Conservation (phyloP, 371 early-diverging fungal genomes). For the Mucor piriformis region DNA sequence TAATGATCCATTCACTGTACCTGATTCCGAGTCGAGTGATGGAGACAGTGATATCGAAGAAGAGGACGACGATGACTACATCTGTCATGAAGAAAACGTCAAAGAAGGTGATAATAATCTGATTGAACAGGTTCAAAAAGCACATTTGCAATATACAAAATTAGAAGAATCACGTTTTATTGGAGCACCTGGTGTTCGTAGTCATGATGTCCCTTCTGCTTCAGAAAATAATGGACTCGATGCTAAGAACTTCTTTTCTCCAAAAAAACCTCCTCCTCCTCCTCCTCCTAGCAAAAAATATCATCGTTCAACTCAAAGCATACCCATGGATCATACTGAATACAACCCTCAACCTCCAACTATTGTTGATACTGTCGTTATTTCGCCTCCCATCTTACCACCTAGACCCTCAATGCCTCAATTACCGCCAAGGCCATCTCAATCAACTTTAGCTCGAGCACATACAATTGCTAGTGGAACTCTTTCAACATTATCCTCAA, state of each 20-base stretch:
- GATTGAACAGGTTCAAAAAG: slow-evolving; percentile 28
- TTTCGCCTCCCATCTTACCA: slow-evolving; percentile 19
- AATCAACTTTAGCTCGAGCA: slow-evolving; percentile 39
- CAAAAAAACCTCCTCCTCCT: slow-evolving; percentile 37
- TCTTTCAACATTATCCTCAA: background rate
- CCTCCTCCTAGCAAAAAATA: slow-evolving; percentile 49
- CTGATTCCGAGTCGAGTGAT: slow-evolving; percentile 10
- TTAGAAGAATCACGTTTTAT: slow-evolving; percentile 26
- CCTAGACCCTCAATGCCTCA: slow-evolving; percentile 35
- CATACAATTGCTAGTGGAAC: slow-evolving; percentile 28
- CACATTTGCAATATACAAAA: slow-evolving; percentile 30
- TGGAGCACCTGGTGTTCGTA: slow-evolving; percentile 17
- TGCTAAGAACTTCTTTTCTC: background rate
- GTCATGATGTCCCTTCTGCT: slow-evolving; percentile 4
- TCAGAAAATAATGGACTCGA: background rate
- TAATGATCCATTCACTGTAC: slow-evolving; percentile 2
- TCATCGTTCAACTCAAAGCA: slow-evolving; percentile 29
- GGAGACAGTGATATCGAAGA: slow-evolving; percentile 18
- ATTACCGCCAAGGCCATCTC: slow-evolving; percentile 45
- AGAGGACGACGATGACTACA: slow-evolving; percentile 4
- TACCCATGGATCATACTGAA: slow-evolving; percentile 9
- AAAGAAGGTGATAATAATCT: slow-evolving; percentile 15
- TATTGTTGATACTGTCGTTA: background rate
- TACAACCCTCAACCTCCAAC: background rate
- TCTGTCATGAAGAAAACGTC: background rate